Conservation (phyloP, 257 asterid genomes). For the Agastache rugosa region DNA sequence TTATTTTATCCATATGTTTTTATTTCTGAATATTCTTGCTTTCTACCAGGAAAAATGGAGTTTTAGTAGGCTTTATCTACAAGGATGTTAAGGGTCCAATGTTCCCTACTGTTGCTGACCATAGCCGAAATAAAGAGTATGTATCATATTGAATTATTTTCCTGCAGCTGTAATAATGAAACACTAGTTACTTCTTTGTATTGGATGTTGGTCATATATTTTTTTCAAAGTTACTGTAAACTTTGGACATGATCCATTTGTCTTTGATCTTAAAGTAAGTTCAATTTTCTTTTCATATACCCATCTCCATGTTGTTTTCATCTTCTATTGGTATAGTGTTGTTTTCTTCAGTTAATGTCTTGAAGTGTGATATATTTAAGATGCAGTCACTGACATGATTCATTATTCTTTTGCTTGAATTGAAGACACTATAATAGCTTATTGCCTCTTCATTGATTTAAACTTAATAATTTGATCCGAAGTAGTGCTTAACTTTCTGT, state of each 20-base stretch:
- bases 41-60: constrained; percentile 84
- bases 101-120: constrained; percentile 91
- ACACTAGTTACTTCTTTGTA: constrained; percentile 27
- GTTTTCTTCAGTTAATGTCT: constrained; percentile 18
- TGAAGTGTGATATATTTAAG: constrained; percentile 4
- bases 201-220: constrained; percentile 40
- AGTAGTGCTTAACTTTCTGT: not conserved
- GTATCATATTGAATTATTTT: constrained; percentile 40
- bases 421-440: not conserved
- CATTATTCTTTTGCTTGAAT: constrained; percentile 5
- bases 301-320: not conserved
- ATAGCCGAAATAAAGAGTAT: constrained; percentile 96
- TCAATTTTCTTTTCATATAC: constrained; percentile 16
- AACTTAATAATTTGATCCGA: constrained; percentile 15
- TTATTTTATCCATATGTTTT: constrained; percentile 6
- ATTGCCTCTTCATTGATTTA: constrained; percentile 18
- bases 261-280: constrained; percentile 81
- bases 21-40: constrained; percentile 30
- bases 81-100: constrained; percentile 88
- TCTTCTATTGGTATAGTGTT: constrained; percentile 19
- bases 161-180: constrained; percentile 22
- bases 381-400: constrained; percentile 1
- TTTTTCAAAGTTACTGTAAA: constrained; percentile 83
- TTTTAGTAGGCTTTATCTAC: constrained; percentile 66
- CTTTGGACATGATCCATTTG: constrained; percentile 84